Percentiles rank a stretch among this genome's conserved stretches.
These are phyloP conservation scores for Fagopyrum homotropicum DNA, from an alignment of 148 eudicot genomes.

Conservation along the genomic window DNA sequence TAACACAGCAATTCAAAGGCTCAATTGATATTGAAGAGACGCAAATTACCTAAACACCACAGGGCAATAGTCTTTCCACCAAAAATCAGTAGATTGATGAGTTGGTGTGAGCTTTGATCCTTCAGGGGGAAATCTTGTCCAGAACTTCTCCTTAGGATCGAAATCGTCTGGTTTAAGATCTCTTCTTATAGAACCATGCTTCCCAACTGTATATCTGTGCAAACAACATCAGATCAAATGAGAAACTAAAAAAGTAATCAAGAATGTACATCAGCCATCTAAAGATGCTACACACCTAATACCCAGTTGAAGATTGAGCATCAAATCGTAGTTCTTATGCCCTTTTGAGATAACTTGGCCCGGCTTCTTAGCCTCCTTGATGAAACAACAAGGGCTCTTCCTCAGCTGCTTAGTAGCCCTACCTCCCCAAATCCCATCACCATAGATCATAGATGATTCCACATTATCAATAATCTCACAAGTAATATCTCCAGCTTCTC, in stretches of 20 bases:
- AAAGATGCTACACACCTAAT: constrained; percentile 38
- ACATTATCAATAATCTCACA: constrained; percentile 56
- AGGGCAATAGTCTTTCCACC: constrained; percentile 98
- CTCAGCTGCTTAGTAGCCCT: constrained; percentile 12
- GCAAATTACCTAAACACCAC: constrained; percentile 68
- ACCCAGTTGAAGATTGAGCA: constrained; percentile 80
- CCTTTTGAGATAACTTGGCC: constrained; percentile 75
- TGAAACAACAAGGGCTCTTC: constrained; percentile 51
- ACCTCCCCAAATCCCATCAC: background rate
- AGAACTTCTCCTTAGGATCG: constrained; percentile 84
- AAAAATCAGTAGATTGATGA: constrained; percentile 75
- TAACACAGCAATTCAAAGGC: background rate
- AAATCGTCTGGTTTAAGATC: constrained; percentile 69
- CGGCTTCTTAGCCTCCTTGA: constrained; percentile 68
- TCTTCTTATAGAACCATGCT: constrained; percentile 55
- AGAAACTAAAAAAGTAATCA: background rate
- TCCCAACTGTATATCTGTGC: constrained; percentile 70
- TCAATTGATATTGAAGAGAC: background rate
- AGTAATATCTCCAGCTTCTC: constrained; percentile 31
- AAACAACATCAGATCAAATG: background rate
- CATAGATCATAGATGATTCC: constrained; percentile 15
- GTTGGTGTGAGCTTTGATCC: constrained; percentile 84
- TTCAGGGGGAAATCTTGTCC: constrained; percentile 91
- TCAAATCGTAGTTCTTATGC: constrained; percentile 40
- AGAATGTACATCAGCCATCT: background rate